Evolutionary conservation across 805 yeast genomes (phyloP).

Genomic region (Hanseniaspora hatyaiensis): DNA sequence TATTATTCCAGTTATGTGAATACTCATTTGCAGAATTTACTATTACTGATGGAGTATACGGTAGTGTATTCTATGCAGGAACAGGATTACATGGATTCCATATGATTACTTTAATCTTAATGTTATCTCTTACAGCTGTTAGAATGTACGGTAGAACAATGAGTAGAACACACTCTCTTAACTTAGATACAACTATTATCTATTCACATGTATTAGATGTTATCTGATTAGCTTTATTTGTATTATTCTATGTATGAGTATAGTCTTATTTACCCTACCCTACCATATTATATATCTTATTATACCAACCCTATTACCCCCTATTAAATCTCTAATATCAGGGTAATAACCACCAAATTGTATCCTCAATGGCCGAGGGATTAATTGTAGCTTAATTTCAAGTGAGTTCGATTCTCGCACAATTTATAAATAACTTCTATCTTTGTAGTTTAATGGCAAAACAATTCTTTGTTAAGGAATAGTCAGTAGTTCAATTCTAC

Average conservation of each 20-base stretch:
- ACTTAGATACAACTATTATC: constrained; percentile 23
- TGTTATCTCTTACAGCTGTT: constrained; percentile 21
- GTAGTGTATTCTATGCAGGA: constrained; percentile 23
- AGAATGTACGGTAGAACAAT: constrained; percentile 22
- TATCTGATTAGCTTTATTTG: constrained; percentile 25
- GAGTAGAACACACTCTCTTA: constrained; percentile 23
- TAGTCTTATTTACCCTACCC: too few relatives aligned
- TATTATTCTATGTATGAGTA: constrained; percentile 25
- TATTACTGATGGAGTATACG: constrained; percentile 24
- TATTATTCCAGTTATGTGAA: constrained; percentile 24
- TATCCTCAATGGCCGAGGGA: neutral
- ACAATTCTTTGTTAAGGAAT: constrained; percentile 22
- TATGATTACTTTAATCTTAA: constrained; percentile 21
- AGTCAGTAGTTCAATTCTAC: constrained; percentile 22
- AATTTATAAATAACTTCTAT: constrained; percentile 12
- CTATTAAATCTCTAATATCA: too few relatives aligned
- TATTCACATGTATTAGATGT: constrained; percentile 25
- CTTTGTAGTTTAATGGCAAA: constrained; percentile 20
- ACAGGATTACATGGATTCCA: constrained; percentile 25
- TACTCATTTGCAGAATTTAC: constrained; percentile 23
- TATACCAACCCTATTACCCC: too few relatives aligned
- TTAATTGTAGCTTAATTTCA: too few relatives aligned
- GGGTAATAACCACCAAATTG: too few relatives aligned
- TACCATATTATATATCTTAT: too few relatives aligned
- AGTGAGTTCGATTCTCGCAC: constrained; percentile 16